A percentile compares a stretch with the other conserved stretches of the same genome.
Evolutionary conservation across 202 grass and related monocot species (phyloP).

Genomic region (Musa balbisiana): DNA sequence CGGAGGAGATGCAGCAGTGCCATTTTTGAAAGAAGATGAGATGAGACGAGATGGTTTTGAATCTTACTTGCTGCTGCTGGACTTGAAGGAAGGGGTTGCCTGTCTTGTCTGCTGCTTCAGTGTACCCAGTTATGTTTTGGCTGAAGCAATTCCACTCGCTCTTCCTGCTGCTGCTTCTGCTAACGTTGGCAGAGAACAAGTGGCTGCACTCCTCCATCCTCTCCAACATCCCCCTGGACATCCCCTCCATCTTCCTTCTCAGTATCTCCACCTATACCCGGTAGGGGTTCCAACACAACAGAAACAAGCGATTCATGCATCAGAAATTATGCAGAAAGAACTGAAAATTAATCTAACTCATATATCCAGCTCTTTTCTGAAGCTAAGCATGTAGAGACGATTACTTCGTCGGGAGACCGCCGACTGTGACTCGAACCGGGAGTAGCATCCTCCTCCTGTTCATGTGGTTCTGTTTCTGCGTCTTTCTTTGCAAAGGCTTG

Average conservation of each 20-base stretch:
- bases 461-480: conserved; percentile 15
- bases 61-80: conserved; percentile 28
- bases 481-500: conserved; percentile 8
- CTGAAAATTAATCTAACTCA: background rate
- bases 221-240: conserved; percentile 78
- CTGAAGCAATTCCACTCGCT: conserved; percentile 31
- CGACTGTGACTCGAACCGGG: background rate
- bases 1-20: background rate
- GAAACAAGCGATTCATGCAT: background rate
- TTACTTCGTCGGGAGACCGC: background rate
- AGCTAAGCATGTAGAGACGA: background rate
- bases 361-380: background rate
- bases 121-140: conserved; percentile 25
- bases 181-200: conserved; percentile 27
- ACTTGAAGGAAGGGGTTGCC: background rate
- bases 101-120: background rate
- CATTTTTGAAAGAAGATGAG: background rate
- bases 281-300: too few relatives aligned
- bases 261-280: conserved; percentile 61
- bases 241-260: conserved; percentile 76
- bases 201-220: conserved; percentile 63
- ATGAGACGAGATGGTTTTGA: background rate
- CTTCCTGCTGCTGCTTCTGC: conserved; percentile 17
- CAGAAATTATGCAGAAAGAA: background rate
- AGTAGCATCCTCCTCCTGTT: conserved; percentile 20